A percentile compares a stretch with the other conserved stretches of the same genome.
Conservation (phyloP, 2,329 filamentous ascomycete genomes). For the Cladophialophora immunda region DNA sequence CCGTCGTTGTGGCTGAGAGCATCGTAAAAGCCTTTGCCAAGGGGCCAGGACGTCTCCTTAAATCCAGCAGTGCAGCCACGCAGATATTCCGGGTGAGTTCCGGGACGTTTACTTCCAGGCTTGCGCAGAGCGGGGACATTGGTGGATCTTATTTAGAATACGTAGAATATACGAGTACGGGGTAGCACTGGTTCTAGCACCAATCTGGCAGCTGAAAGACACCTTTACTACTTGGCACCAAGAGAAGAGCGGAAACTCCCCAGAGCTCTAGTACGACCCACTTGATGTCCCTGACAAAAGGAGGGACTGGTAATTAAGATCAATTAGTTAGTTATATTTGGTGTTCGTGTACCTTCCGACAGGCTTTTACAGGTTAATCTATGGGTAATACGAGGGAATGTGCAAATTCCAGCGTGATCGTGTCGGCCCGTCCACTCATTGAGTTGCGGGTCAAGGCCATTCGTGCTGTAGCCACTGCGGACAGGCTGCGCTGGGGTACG, state of each 20-base stretch:
- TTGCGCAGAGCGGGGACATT: not conserved
- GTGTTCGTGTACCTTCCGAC: too few species aligned
- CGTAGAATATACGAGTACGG: not conserved
- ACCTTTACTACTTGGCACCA: not conserved
- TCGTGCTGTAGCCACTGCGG: too few species aligned
- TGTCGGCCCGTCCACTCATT: too few species aligned
- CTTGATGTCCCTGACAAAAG: too few species aligned
- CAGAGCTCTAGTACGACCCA: too few species aligned
- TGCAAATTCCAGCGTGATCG: too few species aligned
- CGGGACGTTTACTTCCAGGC: not conserved
- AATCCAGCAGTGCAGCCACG: not conserved
- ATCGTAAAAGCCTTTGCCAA: not conserved
- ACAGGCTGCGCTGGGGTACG: too few species aligned
- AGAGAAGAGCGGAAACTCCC: not conserved
- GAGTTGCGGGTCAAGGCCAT: too few species aligned
- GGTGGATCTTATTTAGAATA: not conserved
- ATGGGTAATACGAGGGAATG: too few species aligned
- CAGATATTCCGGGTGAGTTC: not conserved
- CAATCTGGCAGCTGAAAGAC: not conserved
- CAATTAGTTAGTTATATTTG: too few species aligned
- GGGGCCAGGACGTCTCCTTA: not conserved
- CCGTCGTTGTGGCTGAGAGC: not conserved
- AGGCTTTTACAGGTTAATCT: too few species aligned
- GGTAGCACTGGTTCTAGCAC: conserved; percentile 1
- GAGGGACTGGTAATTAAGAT: too few species aligned